Evolutionary conservation across 1,284 basidiomycete species (phyloP), one percentile per base, ranked within the genome.

Genomic region (Somion occarium): DNA sequence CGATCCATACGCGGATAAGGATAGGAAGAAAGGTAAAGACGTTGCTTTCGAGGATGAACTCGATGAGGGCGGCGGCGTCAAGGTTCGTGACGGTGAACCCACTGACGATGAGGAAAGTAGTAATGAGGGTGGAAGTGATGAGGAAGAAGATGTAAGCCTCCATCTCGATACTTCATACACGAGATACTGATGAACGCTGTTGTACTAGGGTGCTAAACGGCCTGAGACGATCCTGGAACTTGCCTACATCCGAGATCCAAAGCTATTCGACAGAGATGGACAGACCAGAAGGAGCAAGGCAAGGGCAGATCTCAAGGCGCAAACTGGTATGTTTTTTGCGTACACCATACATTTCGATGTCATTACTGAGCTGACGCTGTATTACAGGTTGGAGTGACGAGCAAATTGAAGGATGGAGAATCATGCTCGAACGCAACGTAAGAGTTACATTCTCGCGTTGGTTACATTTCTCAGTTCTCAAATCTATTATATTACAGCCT

Each of bases 401-500:
- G 57, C 91, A 93, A 63, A 82, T 94, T 25, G 91, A 95, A 66
- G 92, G 91, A 0, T 95, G 92, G 91, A 77, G 67, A 52, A 82
- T 88, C 50, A 91, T 94, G 87, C 69, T 95, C 48, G 92, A 95
- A 53, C 72, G 84, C 60, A 84, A 92, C 60, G 91, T 93, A 63
- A 58, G 85, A 72, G 26, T 19, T 19, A 46, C 49, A 18, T 47
- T 44, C n/a, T 23, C 12, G n/a, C 22, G 44, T 37, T 54, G 24
- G 34, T 43, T 52, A 42, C 38, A n/a, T 39, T 20, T 47, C 25
- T 46, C 18, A 34, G 11, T 9, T 9, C 26, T 25, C 41, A 44
- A 42, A 52, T 26, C 55, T 44, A 38, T 38, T 25, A 9, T 37
- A 49, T 44, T 15, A 44, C 59, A 89, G 84, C 86, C 88, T n/a